phyloP scores from a whole-genome alignment of 805 yeast genomes.

The Wickerhamomyces alni region DNA sequence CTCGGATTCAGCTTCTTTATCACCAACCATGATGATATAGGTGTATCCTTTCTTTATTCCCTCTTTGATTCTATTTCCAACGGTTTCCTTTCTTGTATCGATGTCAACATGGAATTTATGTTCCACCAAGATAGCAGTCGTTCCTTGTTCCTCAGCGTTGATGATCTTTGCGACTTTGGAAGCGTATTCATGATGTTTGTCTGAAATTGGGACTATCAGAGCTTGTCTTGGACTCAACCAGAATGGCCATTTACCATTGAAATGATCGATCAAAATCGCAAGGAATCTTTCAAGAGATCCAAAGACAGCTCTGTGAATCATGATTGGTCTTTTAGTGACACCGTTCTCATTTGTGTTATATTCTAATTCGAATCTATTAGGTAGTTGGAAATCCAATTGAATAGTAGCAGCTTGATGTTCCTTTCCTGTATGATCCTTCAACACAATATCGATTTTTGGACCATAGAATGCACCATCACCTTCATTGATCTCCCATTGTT shows the following conservation, averaged over 20 bases:
- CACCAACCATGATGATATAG: slow-evolving; percentile 82
- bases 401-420: slow-evolving; percentile 93
- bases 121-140: slow-evolving; percentile 51
- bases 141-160: slow-evolving; percentile 35
- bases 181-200: slow-evolving; percentile 52
- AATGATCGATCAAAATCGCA: slow-evolving; percentile 86
- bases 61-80: slow-evolving; percentile 75
- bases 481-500: slow-evolving; percentile 64
- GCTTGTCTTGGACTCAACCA: slow-evolving; percentile 96
- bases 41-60: slow-evolving; percentile 71
- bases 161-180: slow-evolving; percentile 40
- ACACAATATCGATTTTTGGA: slow-evolving; percentile 85
- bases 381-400: slow-evolving; percentile 92
- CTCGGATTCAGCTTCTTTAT: slow-evolving; percentile 60
- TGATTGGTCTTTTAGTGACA: slow-evolving; percentile 65
- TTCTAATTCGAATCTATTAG: slow-evolving; percentile 71
- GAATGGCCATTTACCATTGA: slow-evolving; percentile 93
- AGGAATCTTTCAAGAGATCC: slow-evolving; percentile 92
- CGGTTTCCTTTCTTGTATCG: slow-evolving; percentile 68
- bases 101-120: slow-evolving; percentile 68
- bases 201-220: slow-evolving; percentile 71
- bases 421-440: slow-evolving; percentile 74
- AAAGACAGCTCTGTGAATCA: slow-evolving; percentile 92
- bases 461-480: slow-evolving; percentile 99
- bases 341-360: slow-evolving; percentile 51